These are phyloP conservation scores for Nymphaea colorata DNA, from an alignment of 164 flowering plant genomes.

Conservation along the genomic window DNA sequence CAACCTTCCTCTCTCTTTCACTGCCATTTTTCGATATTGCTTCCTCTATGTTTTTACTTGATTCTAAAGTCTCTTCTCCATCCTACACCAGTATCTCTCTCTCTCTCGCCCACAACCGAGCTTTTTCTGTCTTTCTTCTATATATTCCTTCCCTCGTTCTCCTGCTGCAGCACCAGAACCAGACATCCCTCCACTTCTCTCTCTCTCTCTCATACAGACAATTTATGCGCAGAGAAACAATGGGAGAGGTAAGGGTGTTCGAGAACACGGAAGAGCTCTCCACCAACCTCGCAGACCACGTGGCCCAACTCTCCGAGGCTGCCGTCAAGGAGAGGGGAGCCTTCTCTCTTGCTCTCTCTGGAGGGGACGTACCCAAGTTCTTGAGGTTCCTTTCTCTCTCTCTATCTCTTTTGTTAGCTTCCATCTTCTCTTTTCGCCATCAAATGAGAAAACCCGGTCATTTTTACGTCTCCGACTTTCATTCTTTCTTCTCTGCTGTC, in stretches of 20 bases:
- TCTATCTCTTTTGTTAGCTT: background rate
- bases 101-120: too few species aligned
- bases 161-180: too few species aligned
- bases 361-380: slow-evolving; percentile 13
- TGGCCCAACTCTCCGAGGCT: slow-evolving; percentile 18
- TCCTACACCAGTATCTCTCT: too few species aligned
- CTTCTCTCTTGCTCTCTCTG: slow-evolving; percentile 20
- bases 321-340: slow-evolving; percentile 20
- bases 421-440: background rate
- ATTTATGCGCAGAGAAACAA: background rate
- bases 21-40: background rate
- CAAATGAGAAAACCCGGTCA: background rate
- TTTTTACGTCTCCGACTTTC: background rate
- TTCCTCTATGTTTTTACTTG: too few species aligned
- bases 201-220: background rate
- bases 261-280: slow-evolving; percentile 21
- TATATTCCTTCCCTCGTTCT: too few species aligned
- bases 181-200: too few species aligned
- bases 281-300: slow-evolving; percentile 12
- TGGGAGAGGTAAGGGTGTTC: slow-evolving; percentile 13
- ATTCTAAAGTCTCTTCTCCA: too few species aligned
- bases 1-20: background rate
- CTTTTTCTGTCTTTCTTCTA: too few species aligned
- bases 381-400: slow-evolving; percentile 9
- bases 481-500: background rate